Evolutionary conservation across 331 rosid genomes (phyloP).

Genomic region (Prunus yedoensis): DNA sequence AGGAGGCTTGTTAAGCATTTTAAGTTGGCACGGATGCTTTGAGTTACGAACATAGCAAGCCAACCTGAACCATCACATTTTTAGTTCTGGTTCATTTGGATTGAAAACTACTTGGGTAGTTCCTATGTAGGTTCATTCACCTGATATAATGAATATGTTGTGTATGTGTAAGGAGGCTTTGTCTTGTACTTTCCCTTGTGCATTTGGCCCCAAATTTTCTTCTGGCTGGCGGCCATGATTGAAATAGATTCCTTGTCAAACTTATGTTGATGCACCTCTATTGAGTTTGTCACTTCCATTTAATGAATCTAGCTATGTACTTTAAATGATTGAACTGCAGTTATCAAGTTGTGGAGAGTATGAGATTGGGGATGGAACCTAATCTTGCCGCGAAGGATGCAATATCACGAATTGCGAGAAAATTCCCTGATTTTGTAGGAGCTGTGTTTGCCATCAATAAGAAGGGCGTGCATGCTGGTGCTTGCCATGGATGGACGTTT

Average conservation of each 20-base stretch:
- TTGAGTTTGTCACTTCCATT: background rate
- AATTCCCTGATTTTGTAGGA: conserved; percentile 77
- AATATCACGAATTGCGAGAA: conserved; percentile 64
- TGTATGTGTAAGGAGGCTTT: background rate
- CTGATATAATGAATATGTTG: background rate
- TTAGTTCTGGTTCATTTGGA: background rate
- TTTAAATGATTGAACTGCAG: conserved; percentile 41
- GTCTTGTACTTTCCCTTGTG: background rate
- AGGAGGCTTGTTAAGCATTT: background rate
- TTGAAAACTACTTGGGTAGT: background rate
- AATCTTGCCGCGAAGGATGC: conserved; percentile 79
- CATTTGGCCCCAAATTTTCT: background rate
- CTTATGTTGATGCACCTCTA: background rate
- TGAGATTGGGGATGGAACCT: conserved; percentile 95
- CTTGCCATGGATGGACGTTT: conserved; percentile 95
- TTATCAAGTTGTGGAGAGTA: conserved; percentile 96
- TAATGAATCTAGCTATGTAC: background rate
- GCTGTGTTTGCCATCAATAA: conserved; percentile 76
- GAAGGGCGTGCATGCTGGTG: conserved; percentile 79
- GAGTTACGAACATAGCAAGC: background rate
- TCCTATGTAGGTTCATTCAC: background rate
- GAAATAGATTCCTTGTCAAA: background rate
- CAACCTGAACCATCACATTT: background rate
- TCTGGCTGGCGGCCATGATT: background rate
- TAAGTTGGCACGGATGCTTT: background rate